phyloP scores from a whole-genome alignment of 371 early-diverging fungal genomes.

The Actinomortierella wolfii region DNA sequence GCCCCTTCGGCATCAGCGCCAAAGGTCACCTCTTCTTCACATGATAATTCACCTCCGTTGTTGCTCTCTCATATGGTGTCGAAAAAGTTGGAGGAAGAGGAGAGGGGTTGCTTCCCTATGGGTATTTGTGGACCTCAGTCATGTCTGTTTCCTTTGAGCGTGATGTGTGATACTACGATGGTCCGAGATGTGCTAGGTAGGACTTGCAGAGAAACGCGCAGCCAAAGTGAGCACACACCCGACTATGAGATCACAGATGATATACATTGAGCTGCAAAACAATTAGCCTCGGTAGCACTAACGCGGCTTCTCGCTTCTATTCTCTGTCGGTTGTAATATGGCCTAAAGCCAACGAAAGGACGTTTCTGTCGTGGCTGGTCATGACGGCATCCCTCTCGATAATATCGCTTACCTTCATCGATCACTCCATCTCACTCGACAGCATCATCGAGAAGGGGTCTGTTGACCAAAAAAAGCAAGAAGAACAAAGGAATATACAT shows the following conservation, averaged over 20 bases:
- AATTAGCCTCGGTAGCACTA: no score
- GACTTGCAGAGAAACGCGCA: background rate
- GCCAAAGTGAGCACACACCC: background rate
- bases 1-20: background rate
- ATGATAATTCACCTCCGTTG: background rate
- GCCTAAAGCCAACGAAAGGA: constrained; percentile 45
- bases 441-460: background rate
- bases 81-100: constrained; percentile 19
- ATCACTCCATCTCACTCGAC: constrained; percentile 17
- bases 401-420: constrained; percentile 30
- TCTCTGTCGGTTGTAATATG: no score
- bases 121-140: constrained; percentile 28
- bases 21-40: background rate
- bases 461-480: background rate
- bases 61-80: no score
- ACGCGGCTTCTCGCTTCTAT: no score
- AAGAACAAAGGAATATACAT: constrained; percentile 12
- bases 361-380: constrained; percentile 31
- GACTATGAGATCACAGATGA: no score
- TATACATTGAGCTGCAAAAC: no score
- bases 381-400: constrained; percentile 17
- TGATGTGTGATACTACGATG: constrained; percentile 43
- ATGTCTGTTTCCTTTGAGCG: constrained; percentile 28
- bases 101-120: constrained; percentile 13
- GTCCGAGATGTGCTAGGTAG: constrained; percentile 35